phyloP scores from a whole-genome alignment of 163 green algal genomes.

The Coccomyxa subellipsoidea region DNA sequence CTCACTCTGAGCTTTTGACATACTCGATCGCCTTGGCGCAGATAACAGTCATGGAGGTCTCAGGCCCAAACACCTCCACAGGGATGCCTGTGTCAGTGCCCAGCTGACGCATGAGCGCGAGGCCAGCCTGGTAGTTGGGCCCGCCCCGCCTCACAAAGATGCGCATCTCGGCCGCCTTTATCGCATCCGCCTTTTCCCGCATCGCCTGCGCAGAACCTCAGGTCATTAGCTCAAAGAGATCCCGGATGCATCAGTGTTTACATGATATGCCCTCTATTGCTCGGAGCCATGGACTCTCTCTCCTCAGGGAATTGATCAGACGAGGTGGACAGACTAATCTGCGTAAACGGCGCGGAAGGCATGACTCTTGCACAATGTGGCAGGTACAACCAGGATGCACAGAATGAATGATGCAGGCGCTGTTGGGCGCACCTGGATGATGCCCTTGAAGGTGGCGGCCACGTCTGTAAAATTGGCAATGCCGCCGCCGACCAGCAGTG shows the following conservation, averaged over 20 bases:
- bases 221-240: not conserved
- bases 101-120: constrained; percentile 76
- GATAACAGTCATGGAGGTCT: constrained; percentile 89
- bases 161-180: constrained; percentile 72
- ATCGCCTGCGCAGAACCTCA: constrained; percentile 28
- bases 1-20: constrained; percentile 28
- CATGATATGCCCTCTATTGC: no score
- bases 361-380: no score
- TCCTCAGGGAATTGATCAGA: no score
- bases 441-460: constrained; percentile 89
- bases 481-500: constrained; percentile 88
- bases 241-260: no score
- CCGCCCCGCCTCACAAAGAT: constrained; percentile 86
- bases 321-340: no score
- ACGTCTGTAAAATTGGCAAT: constrained; percentile 98
- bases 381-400: no score
- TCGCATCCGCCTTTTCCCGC: constrained; percentile 40
- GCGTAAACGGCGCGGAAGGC: no score
- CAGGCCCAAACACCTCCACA: constrained; percentile 74
- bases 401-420: no score
- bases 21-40: constrained; percentile 82
- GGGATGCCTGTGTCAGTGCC: constrained; percentile 63
- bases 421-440: constrained; percentile 66
- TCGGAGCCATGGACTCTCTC: no score
- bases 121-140: constrained; percentile 85